Percentiles rank a stretch among this genome's conserved stretches.
Conservation (phyloP, 2,329 filamentous ascomycete genomes). For the Mycocentrospora acerina region DNA sequence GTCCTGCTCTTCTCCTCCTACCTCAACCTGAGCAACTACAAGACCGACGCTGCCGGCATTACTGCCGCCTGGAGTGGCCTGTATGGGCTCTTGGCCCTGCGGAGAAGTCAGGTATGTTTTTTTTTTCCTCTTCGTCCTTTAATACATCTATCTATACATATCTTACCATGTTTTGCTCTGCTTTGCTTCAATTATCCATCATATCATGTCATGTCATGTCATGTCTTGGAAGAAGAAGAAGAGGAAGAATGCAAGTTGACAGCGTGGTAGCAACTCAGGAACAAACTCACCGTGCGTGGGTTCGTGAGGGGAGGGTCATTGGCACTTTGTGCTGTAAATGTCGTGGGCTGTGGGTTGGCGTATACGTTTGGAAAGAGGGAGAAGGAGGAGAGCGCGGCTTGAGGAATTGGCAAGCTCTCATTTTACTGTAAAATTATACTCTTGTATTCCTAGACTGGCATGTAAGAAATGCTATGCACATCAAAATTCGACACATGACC, state of each 20-base stretch:
- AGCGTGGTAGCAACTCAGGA: slow-evolving; percentile 42
- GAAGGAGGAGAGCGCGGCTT: slow-evolving; percentile 28
- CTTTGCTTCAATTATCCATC: no score
- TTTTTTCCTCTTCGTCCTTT: slow-evolving; percentile 1
- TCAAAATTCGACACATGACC: no score
- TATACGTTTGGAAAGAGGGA: slow-evolving; percentile 54
- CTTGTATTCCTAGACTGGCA: no score
- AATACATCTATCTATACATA: slow-evolving; percentile 1
- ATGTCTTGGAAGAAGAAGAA: no score
- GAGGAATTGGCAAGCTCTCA: neutral
- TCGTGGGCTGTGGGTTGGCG: slow-evolving; percentile 53
- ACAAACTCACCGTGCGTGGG: slow-evolving; percentile 54
- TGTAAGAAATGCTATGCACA: no score
- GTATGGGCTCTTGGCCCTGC: slow-evolving; percentile 63
- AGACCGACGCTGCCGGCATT: slow-evolving; percentile 64
- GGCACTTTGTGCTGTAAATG: slow-evolving; percentile 53
- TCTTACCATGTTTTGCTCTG: no score
- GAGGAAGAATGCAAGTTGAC: neutral
- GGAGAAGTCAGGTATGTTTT: slow-evolving; percentile 53
- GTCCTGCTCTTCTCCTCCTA: slow-evolving; percentile 67
- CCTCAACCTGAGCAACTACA: slow-evolving; percentile 63
- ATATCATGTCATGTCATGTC: no score
- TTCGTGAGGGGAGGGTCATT: slow-evolving; percentile 55
- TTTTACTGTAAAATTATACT: no score
- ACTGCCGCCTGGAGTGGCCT: slow-evolving; percentile 66